Evolutionary conservation across 1,284 basidiomycete genomes (phyloP).

Genomic region (Puccinia brachypodii): DNA sequence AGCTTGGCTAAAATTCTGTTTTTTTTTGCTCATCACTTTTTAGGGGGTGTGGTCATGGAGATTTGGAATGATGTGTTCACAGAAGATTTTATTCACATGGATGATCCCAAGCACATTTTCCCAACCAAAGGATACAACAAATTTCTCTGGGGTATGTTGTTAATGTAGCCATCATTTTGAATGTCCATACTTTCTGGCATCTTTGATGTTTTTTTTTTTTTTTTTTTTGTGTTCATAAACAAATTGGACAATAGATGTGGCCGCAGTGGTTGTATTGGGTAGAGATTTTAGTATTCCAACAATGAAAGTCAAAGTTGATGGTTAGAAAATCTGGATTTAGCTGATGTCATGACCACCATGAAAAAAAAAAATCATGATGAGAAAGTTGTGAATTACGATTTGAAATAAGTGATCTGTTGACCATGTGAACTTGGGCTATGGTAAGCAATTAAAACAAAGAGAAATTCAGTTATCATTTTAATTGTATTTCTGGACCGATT

Average conservation of each 20-base stretch:
- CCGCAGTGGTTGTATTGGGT: neutral
- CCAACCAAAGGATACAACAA: constrained; percentile 26
- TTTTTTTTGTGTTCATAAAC: neutral
- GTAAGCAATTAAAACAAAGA: neutral
- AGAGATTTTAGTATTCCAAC: constrained; percentile 13
- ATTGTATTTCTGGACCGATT: neutral
- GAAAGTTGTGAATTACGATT: constrained; percentile 35
- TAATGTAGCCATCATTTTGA: neutral
- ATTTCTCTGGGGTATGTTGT: constrained; percentile 6
- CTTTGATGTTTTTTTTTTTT: neutral
- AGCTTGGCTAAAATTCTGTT: neutral
- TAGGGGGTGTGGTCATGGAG: constrained; percentile 42
- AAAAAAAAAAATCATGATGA: neutral
- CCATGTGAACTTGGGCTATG: constrained; percentile 29
- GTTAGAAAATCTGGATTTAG: neutral
- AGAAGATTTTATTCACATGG: constrained; percentile 25
- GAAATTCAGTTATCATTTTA: neutral
- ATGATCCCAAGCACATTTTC: neutral
- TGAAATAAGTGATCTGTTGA: constrained; percentile 26
- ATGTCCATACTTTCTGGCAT: neutral
- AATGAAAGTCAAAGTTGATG: constrained; percentile 12
- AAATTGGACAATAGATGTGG: neutral
- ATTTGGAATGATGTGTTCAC: constrained; percentile 43
- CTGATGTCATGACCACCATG: neutral
- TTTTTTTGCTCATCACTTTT: too few species aligned